phyloP scores from a whole-genome alignment of 345 rosid genomes.

The Trapa incisa region DNA sequence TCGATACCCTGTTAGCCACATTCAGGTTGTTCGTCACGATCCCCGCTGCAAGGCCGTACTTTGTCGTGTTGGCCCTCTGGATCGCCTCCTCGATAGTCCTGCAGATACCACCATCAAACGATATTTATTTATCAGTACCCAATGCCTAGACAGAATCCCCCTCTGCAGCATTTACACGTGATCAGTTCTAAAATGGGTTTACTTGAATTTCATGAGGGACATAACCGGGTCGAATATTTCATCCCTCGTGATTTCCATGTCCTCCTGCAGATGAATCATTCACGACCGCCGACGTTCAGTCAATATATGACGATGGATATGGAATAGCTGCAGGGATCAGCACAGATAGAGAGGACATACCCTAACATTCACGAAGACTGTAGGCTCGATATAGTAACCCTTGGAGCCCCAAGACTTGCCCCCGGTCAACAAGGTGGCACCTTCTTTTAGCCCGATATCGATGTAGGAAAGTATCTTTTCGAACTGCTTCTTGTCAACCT shows the following conservation, averaged over 20 bases:
- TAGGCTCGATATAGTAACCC: conserved; percentile 62
- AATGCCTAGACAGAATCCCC: too few relatives aligned
- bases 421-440: conserved; percentile 56
- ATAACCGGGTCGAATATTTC: conserved; percentile 79
- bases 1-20: conserved; percentile 51
- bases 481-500: conserved; percentile 54
- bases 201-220: conserved; percentile 67
- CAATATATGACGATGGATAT: too few relatives aligned
- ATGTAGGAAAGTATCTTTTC: conserved; percentile 50
- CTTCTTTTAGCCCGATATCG: conserved; percentile 57
- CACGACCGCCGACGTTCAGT: too few relatives aligned
- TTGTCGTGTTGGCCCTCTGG: conserved; percentile 43
- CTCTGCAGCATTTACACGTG: too few relatives aligned
- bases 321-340: too few relatives aligned
- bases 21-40: conserved; percentile 50
- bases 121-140: not conserved
- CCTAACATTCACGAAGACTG: conserved; percentile 50
- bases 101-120: conserved; percentile 1
- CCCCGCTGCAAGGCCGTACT: conserved; percentile 70
- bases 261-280: conserved; percentile 21
- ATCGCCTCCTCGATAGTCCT: conserved; percentile 72
- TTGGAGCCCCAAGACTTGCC: conserved; percentile 39
- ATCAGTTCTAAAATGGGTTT: not conserved
- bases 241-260: conserved; percentile 49
- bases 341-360: conserved; percentile 13